Conservation (phyloP, 2,329 filamentous ascomycete genomes). For the Ophiostoma himal-ulmi region DNA sequence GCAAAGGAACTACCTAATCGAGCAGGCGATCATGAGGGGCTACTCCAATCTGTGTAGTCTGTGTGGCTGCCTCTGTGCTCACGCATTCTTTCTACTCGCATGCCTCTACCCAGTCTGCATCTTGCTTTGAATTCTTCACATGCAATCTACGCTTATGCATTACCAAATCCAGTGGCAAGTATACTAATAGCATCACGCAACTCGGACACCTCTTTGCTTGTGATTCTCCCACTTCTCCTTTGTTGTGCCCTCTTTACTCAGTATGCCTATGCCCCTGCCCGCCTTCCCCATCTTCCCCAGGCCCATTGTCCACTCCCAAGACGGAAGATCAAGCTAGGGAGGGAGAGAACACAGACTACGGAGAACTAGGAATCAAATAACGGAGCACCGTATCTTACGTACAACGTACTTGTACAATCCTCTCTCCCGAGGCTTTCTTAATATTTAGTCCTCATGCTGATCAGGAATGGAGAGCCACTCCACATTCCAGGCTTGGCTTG, state of each 20-base stretch:
- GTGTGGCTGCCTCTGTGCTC: neutral
- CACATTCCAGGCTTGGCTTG: neutral
- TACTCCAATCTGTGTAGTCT: neutral
- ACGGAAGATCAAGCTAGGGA: neutral
- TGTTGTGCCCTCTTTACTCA: neutral
- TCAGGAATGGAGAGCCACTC: neutral
- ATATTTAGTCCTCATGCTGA: neutral
- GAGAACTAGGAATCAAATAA: neutral
- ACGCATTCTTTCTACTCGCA: neutral
- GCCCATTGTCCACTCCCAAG: neutral
- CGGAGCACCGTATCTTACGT: slow-evolving; percentile 1
- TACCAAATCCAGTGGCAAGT: too few relatives aligned
- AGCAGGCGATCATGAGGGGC: slow-evolving; percentile 4
- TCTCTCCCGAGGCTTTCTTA: neutral
- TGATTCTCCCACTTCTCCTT: neutral
- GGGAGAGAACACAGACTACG: neutral
- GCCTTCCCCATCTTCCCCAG: slow-evolving; percentile 1
- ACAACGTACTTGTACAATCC: neutral
- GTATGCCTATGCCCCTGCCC: neutral
- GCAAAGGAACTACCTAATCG: slow-evolving; percentile 6
- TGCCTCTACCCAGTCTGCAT: too few relatives aligned
- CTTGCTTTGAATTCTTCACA: too few relatives aligned
- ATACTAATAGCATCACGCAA: too few relatives aligned
- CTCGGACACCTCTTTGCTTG: too few relatives aligned
- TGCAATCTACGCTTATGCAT: too few relatives aligned